Percentiles rank a stretch among this genome's conserved stretches.
Conservation (phyloP, 2,329 filamentous ascomycete genomes). For the Ophiostoma himal-ulmi region DNA sequence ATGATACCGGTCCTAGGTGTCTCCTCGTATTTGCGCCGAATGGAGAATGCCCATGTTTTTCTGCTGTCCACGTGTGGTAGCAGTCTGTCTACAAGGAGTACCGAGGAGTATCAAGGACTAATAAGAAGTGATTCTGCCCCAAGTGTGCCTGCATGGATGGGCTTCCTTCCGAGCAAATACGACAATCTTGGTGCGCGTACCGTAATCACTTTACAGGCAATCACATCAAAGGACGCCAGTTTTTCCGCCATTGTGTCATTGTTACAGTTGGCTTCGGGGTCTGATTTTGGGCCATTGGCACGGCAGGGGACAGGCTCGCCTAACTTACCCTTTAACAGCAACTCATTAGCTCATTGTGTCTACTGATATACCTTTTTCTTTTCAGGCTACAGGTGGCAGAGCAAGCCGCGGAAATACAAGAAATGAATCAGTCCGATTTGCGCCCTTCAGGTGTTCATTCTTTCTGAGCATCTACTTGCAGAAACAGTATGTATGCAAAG, state of each 20-base stretch:
- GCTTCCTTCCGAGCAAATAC: not conserved
- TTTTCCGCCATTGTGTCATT: not conserved
- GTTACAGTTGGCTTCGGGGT: not conserved
- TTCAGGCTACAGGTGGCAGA: not conserved
- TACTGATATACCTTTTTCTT: not conserved
- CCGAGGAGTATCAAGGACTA: not conserved
- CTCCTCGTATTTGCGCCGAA: constrained; percentile 3
- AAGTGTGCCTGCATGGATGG: not conserved
- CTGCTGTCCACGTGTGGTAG: not conserved
- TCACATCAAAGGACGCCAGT: not conserved
- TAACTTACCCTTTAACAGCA: not conserved
- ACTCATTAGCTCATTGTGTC: not conserved
- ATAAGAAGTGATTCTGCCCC: not conserved
- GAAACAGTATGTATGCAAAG: not conserved
- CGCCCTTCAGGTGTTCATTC: not conserved
- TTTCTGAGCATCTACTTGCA: not conserved
- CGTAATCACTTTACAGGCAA: not conserved
- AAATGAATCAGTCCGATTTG: not conserved
- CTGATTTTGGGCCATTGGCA: not conserved
- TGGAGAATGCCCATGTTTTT: no score
- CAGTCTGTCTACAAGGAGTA: not conserved
- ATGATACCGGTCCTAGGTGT: not conserved
- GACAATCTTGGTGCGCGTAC: not conserved
- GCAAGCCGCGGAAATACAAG: constrained; percentile 1
- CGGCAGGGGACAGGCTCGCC: not conserved